Conservation (phyloP, 2,329 filamentous ascomycete species). For the Ophiostoma quercus region DNA sequence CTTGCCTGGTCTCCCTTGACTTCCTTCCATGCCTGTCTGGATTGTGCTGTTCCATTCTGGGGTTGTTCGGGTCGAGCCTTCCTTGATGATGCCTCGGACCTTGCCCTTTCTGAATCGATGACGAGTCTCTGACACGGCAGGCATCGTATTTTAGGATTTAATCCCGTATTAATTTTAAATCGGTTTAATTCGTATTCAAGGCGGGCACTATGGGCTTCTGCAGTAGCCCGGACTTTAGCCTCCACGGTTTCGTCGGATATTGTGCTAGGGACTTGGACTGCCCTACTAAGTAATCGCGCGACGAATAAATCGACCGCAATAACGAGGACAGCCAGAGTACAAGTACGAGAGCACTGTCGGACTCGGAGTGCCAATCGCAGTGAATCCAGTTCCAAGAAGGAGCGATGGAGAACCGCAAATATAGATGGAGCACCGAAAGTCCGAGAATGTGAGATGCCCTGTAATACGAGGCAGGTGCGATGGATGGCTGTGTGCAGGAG, state of each 20-base stretch:
- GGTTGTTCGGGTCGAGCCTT: not conserved
- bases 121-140: not conserved
- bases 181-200: not conserved
- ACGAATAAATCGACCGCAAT: not conserved
- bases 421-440: not conserved
- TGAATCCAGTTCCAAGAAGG: not conserved
- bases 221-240: constrained; percentile 23
- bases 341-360: constrained; percentile 8
- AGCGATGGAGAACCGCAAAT: not conserved
- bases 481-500: not conserved
- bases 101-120: not conserved
- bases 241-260: constrained; percentile 21
- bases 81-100: not conserved
- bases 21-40: not conserved
- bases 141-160: not conserved
- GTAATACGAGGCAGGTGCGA: not conserved
- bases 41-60: not conserved
- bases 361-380: not conserved
- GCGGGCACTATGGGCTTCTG: constrained; percentile 9
- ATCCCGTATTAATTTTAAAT: not conserved
- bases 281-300: not conserved
- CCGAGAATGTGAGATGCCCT: not conserved
- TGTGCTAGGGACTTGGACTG: constrained; percentile 10
- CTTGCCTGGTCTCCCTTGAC: not conserved
- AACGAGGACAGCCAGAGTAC: not conserved